Conservation (phyloP, 2,329 filamentous ascomycete genomes). For the Plenodomus tracheiphilus region DNA sequence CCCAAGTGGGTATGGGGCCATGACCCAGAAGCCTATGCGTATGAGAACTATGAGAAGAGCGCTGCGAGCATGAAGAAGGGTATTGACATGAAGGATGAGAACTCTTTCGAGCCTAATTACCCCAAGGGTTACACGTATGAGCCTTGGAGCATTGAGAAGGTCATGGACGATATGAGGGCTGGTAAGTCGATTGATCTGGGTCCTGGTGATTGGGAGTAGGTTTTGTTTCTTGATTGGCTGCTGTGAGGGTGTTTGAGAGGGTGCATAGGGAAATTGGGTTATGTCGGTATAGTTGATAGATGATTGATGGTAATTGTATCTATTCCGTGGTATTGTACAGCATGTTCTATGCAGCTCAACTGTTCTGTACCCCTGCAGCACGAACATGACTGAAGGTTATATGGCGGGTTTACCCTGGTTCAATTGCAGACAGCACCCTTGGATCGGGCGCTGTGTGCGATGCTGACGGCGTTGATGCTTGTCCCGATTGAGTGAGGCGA, state of each 20-base stretch:
- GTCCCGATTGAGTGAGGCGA: no score
- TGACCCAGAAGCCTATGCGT: slow-evolving; percentile 51
- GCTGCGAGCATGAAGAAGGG: slow-evolving; percentile 49
- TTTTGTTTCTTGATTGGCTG: not conserved
- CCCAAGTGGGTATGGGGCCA: slow-evolving; percentile 53
- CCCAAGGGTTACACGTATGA: slow-evolving; percentile 48
- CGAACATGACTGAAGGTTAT: no score
- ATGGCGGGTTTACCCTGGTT: no score
- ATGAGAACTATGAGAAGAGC: slow-evolving; percentile 49
- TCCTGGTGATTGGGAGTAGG: slow-evolving; percentile 41
- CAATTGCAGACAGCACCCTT: no score
- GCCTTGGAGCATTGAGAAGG: slow-evolving; percentile 49
- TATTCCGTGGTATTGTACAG: no score
- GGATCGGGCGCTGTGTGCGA: no score
- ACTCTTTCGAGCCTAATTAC: slow-evolving; percentile 49
- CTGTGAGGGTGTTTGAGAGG: no score
- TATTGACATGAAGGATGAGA: slow-evolving; percentile 48
- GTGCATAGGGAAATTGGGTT: no score
- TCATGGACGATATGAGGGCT: slow-evolving; percentile 45
- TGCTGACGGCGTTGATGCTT: no score
- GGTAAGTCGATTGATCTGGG: slow-evolving; percentile 42
- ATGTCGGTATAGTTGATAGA: not conserved
- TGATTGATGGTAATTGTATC: no score
- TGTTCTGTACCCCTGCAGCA: no score
- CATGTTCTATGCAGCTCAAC: no score